Conservation (phyloP, 2,329 filamentous ascomycete species). For the Alternaria ethzedia region DNA sequence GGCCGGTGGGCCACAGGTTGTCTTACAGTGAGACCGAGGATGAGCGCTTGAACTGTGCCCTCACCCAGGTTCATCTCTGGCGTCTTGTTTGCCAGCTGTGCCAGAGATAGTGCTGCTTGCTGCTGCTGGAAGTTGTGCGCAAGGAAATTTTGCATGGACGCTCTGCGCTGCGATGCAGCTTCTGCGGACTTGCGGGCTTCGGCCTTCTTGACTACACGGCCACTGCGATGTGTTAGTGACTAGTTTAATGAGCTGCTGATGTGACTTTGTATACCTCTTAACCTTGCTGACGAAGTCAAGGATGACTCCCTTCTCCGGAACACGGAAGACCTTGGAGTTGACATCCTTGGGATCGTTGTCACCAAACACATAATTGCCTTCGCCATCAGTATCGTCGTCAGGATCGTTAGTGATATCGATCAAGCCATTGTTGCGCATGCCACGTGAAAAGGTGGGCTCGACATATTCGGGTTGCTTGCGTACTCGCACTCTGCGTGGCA, state of each 20-base stretch:
- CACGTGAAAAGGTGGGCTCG: conserved; percentile 62
- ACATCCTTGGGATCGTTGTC: conserved; percentile 48
- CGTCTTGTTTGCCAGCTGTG: conserved; percentile 61
- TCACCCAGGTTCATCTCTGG: conserved; percentile 56
- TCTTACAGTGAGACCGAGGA: conserved; percentile 69
- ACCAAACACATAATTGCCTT: conserved; percentile 52
- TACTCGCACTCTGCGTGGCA: conserved; percentile 54
- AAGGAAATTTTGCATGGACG: conserved; percentile 36
- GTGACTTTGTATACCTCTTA: conserved; percentile 49
- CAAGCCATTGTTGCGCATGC: conserved; percentile 61
- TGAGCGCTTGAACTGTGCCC: conserved; percentile 58
- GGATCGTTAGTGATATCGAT: conserved; percentile 55
- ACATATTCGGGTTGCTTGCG: conserved; percentile 57
- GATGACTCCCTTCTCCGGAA: conserved; percentile 56
- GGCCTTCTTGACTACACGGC: conserved; percentile 29
- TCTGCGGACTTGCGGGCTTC: conserved; percentile 19
- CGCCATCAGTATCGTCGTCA: conserved; percentile 51
- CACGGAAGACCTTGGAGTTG: conserved; percentile 51
- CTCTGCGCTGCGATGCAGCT: conserved; percentile 28
- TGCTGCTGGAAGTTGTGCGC: conserved; percentile 61
- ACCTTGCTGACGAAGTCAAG: conserved; percentile 68
- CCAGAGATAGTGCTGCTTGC: conserved; percentile 70
- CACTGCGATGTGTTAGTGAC: conserved; percentile 27
- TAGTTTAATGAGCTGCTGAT: conserved; percentile 4
- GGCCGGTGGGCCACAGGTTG: conserved; percentile 28